A percentile compares a stretch with the other conserved stretches of the same genome.
Conservation (phyloP, 1,284 basidiomycete species). For the Papiliotrema laurentii region DNA sequence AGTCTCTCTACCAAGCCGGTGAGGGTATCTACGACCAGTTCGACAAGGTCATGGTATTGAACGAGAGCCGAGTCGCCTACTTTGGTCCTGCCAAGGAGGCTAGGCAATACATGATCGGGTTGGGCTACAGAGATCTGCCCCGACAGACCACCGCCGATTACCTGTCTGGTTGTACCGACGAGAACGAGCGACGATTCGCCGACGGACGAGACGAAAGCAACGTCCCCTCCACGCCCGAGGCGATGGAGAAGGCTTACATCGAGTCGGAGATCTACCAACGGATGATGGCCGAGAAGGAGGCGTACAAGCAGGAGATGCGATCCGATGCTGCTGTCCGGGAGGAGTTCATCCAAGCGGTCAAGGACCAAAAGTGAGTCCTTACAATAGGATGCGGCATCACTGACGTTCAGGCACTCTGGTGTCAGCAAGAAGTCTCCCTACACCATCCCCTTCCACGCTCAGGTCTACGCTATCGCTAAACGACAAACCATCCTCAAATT, state of each 20-base stretch:
- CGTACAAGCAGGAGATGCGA: slow-evolving; percentile 63
- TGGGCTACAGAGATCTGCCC: slow-evolving; percentile 51
- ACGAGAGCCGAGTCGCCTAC: slow-evolving; percentile 54
- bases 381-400: neutral
- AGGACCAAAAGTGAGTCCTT: slow-evolving; percentile 61
- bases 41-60: slow-evolving; percentile 61
- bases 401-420: slow-evolving; percentile 54
- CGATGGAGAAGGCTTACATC: slow-evolving; percentile 66
- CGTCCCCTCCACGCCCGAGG: slow-evolving; percentile 68
- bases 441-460: slow-evolving; percentile 71
- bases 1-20: slow-evolving; percentile 57
- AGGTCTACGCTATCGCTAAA: slow-evolving; percentile 66
- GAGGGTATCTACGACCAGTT: slow-evolving; percentile 64
- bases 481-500: slow-evolving; percentile 64
- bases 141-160: slow-evolving; percentile 63
- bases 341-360: slow-evolving; percentile 69
- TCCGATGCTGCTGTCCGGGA: slow-evolving; percentile 62
- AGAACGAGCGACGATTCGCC: slow-evolving; percentile 79
- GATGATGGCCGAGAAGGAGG: slow-evolving; percentile 55
- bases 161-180: slow-evolving; percentile 64
- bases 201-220: slow-evolving; percentile 60
- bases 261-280: slow-evolving; percentile 54
- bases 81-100: slow-evolving; percentile 55
- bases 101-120: slow-evolving; percentile 52
- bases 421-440: slow-evolving; percentile 81